Conservation (phyloP, 2,329 filamentous ascomycete species). For the Bipolaris victoriae region DNA sequence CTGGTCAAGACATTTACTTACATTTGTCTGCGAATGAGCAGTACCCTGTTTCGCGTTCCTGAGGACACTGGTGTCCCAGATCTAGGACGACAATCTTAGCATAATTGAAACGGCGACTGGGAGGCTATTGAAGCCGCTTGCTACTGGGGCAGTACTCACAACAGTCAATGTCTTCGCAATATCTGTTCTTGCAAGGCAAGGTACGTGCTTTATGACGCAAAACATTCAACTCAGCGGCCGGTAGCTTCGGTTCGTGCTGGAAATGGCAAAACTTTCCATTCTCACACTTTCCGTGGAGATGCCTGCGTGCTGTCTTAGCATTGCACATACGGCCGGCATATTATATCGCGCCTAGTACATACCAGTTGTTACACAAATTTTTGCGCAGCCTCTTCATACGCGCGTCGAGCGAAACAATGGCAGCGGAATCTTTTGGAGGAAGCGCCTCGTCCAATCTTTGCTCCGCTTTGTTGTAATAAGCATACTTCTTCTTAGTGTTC, state of each 20-base stretch:
- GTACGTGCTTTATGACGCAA: slow-evolving; percentile 53
- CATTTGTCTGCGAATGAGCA: slow-evolving; percentile 47
- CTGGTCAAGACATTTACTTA: background rate
- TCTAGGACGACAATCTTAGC: slow-evolving; percentile 27
- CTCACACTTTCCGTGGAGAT: slow-evolving; percentile 48
- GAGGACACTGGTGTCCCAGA: slow-evolving; percentile 50
- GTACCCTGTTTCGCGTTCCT: slow-evolving; percentile 47
- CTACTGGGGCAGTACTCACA: slow-evolving; percentile 32
- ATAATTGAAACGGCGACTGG: background rate
- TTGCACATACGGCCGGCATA: background rate
- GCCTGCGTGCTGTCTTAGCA: slow-evolving; percentile 9
- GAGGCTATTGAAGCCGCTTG: background rate
- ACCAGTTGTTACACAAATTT: slow-evolving; percentile 46
- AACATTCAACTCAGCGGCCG: slow-evolving; percentile 47
- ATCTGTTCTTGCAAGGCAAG: slow-evolving; percentile 46
- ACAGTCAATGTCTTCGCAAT: slow-evolving; percentile 52
- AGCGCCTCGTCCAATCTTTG: slow-evolving; percentile 53
- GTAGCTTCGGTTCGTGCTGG: slow-evolving; percentile 50
- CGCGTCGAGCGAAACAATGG: slow-evolving; percentile 33
- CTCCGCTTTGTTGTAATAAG: slow-evolving; percentile 52
- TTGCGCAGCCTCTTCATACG: slow-evolving; percentile 40
- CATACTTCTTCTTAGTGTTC: slow-evolving; percentile 42
- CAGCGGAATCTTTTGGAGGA: slow-evolving; percentile 34
- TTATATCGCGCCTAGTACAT: background rate
- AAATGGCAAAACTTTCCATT: slow-evolving; percentile 53